Conservation (phyloP, 2,329 filamentous ascomycete genomes). For the Colletotrichum truncatum region DNA sequence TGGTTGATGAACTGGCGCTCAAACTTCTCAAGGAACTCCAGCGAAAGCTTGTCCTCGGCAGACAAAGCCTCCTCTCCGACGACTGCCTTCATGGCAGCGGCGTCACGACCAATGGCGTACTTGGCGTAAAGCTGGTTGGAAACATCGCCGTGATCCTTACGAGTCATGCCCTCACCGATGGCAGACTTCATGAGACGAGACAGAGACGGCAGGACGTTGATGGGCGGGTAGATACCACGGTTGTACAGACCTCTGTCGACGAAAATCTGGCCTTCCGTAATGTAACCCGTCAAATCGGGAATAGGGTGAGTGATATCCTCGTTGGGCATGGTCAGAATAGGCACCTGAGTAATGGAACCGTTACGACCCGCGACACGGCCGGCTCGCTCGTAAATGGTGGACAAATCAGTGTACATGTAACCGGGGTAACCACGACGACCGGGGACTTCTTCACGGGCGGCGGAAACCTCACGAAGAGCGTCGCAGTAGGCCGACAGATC, state of each 20-base stretch:
- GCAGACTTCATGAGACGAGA: constrained; percentile 99
- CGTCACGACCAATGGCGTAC: constrained; percentile 98
- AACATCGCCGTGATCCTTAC: constrained; percentile 96
- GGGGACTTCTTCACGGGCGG: constrained; percentile 97
- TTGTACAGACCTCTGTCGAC: constrained; percentile 94
- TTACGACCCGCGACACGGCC: constrained; percentile 97
- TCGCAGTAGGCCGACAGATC: constrained; percentile 99
- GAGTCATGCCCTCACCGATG: constrained; percentile 96
- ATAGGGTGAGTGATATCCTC: constrained; percentile 99
- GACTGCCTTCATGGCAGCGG: constrained; percentile 98
- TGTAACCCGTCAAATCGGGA: constrained; percentile 98
- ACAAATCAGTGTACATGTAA: constrained; percentile 99
- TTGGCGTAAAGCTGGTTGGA: constrained; percentile 99
- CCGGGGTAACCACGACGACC: constrained; percentile 99
- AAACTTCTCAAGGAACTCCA: constrained; percentile 99
- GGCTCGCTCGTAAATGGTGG: constrained; percentile 98
- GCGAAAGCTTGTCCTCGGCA: constrained; percentile 94
- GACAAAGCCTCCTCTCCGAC: constrained; percentile 98
- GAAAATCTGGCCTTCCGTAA: constrained; percentile 99
- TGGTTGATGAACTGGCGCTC: constrained; percentile 95
- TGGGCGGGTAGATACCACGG: constrained; percentile 97
- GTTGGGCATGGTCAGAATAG: constrained; percentile 99
- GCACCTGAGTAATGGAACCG: constrained; percentile 98
- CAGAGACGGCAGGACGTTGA: constrained; percentile 97
- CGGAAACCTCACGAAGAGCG: constrained; percentile 97